Evolutionary conservation across 176 grass and related monocot species (phyloP), one percentile per base, ranked within the genome.

Genomic region (Oryza rufipogon): DNA sequence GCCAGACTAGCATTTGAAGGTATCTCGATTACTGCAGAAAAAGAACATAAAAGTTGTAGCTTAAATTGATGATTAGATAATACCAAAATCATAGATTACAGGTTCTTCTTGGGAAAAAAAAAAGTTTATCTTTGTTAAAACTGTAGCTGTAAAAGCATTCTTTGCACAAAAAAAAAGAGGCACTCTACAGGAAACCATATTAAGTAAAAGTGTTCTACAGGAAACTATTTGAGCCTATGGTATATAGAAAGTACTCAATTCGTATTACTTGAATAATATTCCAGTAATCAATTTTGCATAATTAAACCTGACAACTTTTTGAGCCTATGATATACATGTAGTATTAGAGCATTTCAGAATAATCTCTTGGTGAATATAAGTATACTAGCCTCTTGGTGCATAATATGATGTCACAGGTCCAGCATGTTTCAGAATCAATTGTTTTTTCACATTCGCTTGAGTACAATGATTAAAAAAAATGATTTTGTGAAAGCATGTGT

Each of bases 1-100:
- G 93, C 89, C 78, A 98, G 85, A 56, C 89, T 98, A 51, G 96
- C 85, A 90, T 95, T 67, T 15, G 93, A 95, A 80, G 87, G 78
- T 83, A 98, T 89, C 80, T 98, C 93, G 54, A 95, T 93, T 58
- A 98, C 96, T 98, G 85, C 85, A 90, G 26, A 41, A 65, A 80
- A 9, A 74, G 66, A 74, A 11, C 8, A 82, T 77, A 3, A 61
- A 32, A 70, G 19, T 33, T 48, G 11, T 76, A 90, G 38, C 32
- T 36, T 8, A 58, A 36, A 86, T 28, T 71, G 34, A 23, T 56
- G 9, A 80, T 48, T 26, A 68, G 9, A 33, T 41, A 33, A 66
- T 83, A 41, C 61, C 22, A n/a, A n/a, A 26, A 0, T 70, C 75
- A 75, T 2, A 42, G 20, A 74, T 7, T 26, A 52, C 19, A 52